Percentiles rank a stretch among this genome's conserved stretches.
Evolutionary conservation across 441 rosid species (phyloP).

Genomic region (Melastoma candidum): DNA sequence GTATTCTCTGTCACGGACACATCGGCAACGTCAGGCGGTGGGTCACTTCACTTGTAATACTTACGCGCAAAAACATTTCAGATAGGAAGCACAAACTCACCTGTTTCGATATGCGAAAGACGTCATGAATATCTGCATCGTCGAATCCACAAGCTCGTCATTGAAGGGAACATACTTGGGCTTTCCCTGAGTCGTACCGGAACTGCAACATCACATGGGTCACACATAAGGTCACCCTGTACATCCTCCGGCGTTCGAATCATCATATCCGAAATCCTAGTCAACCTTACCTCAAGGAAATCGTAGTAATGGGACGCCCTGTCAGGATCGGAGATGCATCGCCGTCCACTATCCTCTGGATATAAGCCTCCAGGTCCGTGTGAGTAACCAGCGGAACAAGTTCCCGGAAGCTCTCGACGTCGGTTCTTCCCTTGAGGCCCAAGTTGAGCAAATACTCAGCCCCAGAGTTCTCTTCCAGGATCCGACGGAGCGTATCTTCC

Average conservation of each 20-base stretch:
- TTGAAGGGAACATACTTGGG: constrained; percentile 80
- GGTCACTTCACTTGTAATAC: too few species aligned
- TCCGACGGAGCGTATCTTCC: constrained; percentile 55
- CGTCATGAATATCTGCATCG: constrained; percentile 72
- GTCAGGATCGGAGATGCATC: constrained; percentile 63
- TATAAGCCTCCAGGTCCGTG: constrained; percentile 60
- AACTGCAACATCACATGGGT: constrained; percentile 34
- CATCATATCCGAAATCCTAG: background rate
- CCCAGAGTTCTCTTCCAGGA: constrained; percentile 56
- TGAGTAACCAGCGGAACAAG: constrained; percentile 72
- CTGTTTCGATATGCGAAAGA: constrained; percentile 88
- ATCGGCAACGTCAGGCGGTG: background rate
- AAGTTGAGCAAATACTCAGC: constrained; percentile 60
- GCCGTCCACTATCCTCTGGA: constrained; percentile 62
- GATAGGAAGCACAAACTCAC: constrained; percentile 20
- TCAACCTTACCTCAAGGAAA: constrained; percentile 55
- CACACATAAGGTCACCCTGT: background rate
- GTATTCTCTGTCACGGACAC: constrained; percentile 44
- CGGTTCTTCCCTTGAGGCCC: constrained; percentile 67
- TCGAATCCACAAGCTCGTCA: constrained; percentile 67
- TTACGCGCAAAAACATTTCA: too few species aligned
- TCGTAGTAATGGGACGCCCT: constrained; percentile 52
- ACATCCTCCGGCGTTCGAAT: too few species aligned
- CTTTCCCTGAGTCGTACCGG: constrained; percentile 92
- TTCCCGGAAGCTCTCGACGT: constrained; percentile 57